A percentile compares a stretch with the other conserved stretches of the same genome.
Evolutionary conservation across 805 yeast species (phyloP).

Genomic region (Pichia membranifaciens): DNA sequence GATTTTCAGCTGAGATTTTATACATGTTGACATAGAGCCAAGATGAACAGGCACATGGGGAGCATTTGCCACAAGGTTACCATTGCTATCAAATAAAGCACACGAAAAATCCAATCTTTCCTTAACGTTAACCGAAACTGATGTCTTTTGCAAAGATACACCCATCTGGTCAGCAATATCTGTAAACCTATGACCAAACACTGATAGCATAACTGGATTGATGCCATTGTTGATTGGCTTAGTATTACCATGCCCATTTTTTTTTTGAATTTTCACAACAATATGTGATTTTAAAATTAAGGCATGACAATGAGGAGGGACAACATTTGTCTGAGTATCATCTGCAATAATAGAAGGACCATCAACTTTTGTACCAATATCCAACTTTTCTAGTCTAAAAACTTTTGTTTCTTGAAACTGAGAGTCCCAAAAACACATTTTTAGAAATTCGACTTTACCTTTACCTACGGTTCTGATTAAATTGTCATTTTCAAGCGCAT

Average conservation of each 20-base stretch:
- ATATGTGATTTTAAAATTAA: constrained; percentile 54
- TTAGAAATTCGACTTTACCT: constrained; percentile 31
- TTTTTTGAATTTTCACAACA: constrained; percentile 13
- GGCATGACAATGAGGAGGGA: constrained; percentile 58
- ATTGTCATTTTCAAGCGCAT: constrained; percentile 24
- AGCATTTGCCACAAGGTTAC: constrained; percentile 81
- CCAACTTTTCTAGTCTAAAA: constrained; percentile 46
- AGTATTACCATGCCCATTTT: neutral
- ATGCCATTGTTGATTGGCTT: constrained; percentile 21
- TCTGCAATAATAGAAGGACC: constrained; percentile 81
- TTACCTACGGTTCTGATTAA: constrained; percentile 20
- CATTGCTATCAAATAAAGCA: constrained; percentile 69
- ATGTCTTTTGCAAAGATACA: constrained; percentile 65
- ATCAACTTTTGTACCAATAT: constrained; percentile 43
- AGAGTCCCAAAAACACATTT: constrained; percentile 54
- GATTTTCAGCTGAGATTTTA: constrained; percentile 52
- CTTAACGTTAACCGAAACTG: constrained; percentile 77
- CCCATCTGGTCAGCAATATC: constrained; percentile 92
- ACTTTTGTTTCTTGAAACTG: constrained; percentile 43
- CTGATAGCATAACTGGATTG: constrained; percentile 68
- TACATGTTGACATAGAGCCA: constrained; percentile 81
- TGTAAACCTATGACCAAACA: constrained; percentile 80
- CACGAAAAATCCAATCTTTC: constrained; percentile 81
- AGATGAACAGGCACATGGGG: constrained; percentile 84
- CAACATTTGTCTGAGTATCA: constrained; percentile 71